Evolutionary conservation across 768 basidiomycete species (phyloP), one percentile per base, ranked within the genome.

Genomic region (Trametes meyenii): DNA sequence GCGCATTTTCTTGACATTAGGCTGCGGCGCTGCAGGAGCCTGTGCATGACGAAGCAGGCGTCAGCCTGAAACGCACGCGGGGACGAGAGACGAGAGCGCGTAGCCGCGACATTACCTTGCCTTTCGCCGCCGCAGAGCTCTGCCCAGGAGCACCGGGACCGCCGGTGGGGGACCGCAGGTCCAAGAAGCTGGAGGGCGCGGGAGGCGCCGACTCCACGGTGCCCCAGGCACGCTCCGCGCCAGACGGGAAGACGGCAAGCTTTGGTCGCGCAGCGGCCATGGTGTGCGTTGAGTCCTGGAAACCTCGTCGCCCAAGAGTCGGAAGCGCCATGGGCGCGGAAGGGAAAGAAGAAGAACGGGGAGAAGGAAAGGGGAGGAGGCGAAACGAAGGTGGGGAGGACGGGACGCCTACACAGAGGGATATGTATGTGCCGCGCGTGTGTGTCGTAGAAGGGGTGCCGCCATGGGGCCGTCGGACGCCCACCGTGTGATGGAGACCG

Each of bases 251-350:
- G 52, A 66, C 66, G 55, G 51, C 58, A 58, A 67, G 62, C 63
- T 66, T 65, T 63, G 71, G 67, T 63, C 71, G 71, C 71, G 69
- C 71, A 64, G 71, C 71, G 70, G 66, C 68, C 68, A 72, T 64
- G 55, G 67, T 65, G 52, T 35, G 49, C 29, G 66, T 57, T 43
- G 69, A 68, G 50, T 68, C 66, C 65, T 70, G 63, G 55, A 64
- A 62, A 36, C 68, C 67, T 63, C 67, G 65, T 60, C 62, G 63
- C 54, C 62, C 58, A 46, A 46, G 48, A 50, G 63, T 56, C 29
- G 66, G 54, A 23, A 51, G 66, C 56, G 68, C 62, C 67, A 67
- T 69, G 52, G 53, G 63, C 68, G 60, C 57, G 60, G 55, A 52
- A 54, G 55, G 52, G 39, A 54, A 29, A 38, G 44, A 53, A 49